phyloP scores from a whole-genome alignment of 2,329 filamentous ascomycete genomes.

The Diaporthe batatas region DNA sequence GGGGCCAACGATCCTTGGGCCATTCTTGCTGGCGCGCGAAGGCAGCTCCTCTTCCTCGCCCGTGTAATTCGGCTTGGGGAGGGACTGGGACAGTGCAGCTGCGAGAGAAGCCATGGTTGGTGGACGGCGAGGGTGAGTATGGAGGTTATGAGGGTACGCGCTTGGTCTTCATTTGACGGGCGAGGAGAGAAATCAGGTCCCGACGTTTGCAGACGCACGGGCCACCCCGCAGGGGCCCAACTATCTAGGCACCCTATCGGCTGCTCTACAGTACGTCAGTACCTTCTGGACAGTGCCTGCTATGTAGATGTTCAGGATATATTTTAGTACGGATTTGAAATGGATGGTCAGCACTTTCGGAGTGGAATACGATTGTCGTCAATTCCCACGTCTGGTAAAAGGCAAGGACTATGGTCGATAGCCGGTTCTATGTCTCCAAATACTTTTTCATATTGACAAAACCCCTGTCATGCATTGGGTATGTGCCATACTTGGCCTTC shows the following conservation, averaged over 20 bases:
- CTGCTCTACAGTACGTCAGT: background rate
- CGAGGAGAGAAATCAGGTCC: conserved; percentile 18
- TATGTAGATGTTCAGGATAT: background rate
- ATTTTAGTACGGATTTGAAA: background rate
- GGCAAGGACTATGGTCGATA: background rate
- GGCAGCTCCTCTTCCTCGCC: conserved; percentile 89
- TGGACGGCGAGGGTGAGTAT: conserved; percentile 20
- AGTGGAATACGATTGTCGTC: background rate
- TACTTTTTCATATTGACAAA: conserved; percentile 1
- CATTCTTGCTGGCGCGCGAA: conserved; percentile 78
- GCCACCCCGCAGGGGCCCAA: conserved; percentile 9
- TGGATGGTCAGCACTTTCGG: background rate
- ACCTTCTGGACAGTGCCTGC: background rate
- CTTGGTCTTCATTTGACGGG: background rate
- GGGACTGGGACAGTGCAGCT: conserved; percentile 79
- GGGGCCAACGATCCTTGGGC: conserved; percentile 84
- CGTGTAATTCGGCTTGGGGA: conserved; percentile 92
- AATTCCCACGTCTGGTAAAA: background rate
- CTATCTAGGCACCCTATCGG: background rate
- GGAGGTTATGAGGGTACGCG: conserved; percentile 18
- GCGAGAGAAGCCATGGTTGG: conserved; percentile 74
- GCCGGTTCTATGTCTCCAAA: background rate
- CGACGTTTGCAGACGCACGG: conserved; percentile 39
- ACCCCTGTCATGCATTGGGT: background rate
- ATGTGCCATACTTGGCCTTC: background rate